phyloP scores from a whole-genome alignment of 495 filamentous ascomycete genomes.

The Penicillium cinerascens region DNA sequence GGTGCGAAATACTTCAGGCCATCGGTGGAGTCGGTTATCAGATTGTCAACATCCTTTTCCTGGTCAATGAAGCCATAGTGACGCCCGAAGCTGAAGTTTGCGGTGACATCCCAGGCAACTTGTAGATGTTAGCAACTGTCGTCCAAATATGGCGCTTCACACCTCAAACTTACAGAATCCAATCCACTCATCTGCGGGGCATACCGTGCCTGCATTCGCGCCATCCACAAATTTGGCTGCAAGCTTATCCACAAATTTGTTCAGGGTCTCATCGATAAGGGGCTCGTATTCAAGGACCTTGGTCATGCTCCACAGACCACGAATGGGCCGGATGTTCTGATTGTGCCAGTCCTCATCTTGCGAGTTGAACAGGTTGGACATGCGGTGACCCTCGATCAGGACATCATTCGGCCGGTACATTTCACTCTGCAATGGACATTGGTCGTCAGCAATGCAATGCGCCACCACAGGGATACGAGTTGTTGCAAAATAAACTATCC shows the following conservation, averaged over 20 bases:
- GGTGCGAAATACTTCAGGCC: slow-evolving; percentile 23
- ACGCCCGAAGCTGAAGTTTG: slow-evolving; percentile 36
- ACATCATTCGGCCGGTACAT: slow-evolving; percentile 26
- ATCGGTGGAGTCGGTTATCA: slow-evolving; percentile 22
- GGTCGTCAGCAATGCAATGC: neutral
- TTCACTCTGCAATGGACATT: slow-evolving; percentile 17
- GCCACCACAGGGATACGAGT: neutral
- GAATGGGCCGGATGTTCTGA: slow-evolving; percentile 26
- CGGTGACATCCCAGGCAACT: slow-evolving; percentile 46
- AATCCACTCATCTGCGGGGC: slow-evolving; percentile 38
- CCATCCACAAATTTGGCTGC: slow-evolving; percentile 18
- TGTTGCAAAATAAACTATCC: neutral
- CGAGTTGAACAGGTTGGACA: slow-evolving; percentile 37
- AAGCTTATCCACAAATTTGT: slow-evolving; percentile 21
- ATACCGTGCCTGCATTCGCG: slow-evolving; percentile 17
- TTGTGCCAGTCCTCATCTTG: slow-evolving; percentile 42
- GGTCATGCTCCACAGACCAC: slow-evolving; percentile 37
- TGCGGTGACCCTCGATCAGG: slow-evolving; percentile 20
- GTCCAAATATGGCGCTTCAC: neutral
- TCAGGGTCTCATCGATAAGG: slow-evolving; percentile 26
- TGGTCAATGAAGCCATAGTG: slow-evolving; percentile 41
- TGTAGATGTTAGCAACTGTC: neutral
- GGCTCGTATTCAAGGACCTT: slow-evolving; percentile 31
- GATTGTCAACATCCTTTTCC: slow-evolving; percentile 33
- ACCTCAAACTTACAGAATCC: slow-evolving; percentile 32